phyloP scores from a whole-genome alignment of 345 rosid genomes.

The Melastoma malabathricum region DNA sequence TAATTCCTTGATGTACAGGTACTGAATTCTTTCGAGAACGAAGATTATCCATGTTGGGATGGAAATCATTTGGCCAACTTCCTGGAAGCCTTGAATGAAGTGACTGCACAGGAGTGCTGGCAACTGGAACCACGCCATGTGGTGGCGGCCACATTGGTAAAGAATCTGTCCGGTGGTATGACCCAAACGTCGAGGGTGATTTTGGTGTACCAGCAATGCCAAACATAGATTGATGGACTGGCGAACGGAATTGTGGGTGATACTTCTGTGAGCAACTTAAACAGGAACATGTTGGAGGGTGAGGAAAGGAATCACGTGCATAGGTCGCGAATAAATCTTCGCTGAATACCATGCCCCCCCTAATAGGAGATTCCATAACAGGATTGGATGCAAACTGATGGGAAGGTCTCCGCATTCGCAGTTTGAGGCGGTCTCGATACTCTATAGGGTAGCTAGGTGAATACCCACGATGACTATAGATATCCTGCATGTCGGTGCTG shows the following conservation, averaged over 20 bases:
- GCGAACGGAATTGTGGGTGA: slow-evolving; percentile 24
- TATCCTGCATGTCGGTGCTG: too few relatives aligned
- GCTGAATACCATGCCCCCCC: slow-evolving; percentile 23
- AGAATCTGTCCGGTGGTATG: slow-evolving; percentile 30
- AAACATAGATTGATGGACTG: slow-evolving; percentile 31
- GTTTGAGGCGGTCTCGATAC: too few relatives aligned
- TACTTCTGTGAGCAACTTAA: slow-evolving; percentile 46
- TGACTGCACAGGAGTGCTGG: neutral
- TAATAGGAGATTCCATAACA: slow-evolving; percentile 24
- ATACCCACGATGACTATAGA: too few relatives aligned
- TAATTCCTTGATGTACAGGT: slow-evolving; percentile 13
- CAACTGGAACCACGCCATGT: neutral
- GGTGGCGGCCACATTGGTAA: slow-evolving; percentile 12
- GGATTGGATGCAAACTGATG: slow-evolving; percentile 16
- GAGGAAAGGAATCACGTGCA: slow-evolving; percentile 21
- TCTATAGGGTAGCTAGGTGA: too few relatives aligned
- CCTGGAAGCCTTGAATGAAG: slow-evolving; percentile 13
- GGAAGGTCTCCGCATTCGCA: slow-evolving; percentile 11
- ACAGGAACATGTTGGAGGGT: slow-evolving; percentile 62
- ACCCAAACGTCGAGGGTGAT: slow-evolving; percentile 20
- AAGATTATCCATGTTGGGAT: slow-evolving; percentile 20
- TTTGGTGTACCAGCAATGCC: slow-evolving; percentile 26
- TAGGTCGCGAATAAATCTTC: slow-evolving; percentile 33
- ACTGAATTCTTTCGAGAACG: slow-evolving; percentile 24
- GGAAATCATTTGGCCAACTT: slow-evolving; percentile 56